phyloP scores from a whole-genome alignment of 2,329 filamentous ascomycete genomes.

The Juglanconis sp. region DNA sequence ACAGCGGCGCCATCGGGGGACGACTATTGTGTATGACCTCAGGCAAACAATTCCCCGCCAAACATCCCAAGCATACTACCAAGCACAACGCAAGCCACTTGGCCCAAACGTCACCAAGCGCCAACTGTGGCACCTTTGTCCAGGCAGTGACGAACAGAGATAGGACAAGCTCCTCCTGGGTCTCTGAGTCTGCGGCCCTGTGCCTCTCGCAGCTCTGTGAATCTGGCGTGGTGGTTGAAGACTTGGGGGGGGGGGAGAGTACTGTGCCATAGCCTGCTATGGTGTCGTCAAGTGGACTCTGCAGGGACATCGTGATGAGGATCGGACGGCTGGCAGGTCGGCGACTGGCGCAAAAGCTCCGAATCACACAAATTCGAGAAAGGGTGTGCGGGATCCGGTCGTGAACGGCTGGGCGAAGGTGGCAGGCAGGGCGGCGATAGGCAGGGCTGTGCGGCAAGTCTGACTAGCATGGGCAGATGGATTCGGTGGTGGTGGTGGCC shows the following conservation, averaged over 20 bases:
- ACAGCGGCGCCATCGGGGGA: neutral
- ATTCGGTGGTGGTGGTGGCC: neutral
- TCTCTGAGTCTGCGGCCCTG: too few species aligned
- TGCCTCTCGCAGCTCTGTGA: neutral
- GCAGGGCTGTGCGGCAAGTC: neutral
- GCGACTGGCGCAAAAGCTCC: neutral
- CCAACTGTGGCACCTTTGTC: too few species aligned
- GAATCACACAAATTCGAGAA: neutral
- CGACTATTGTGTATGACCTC: neutral
- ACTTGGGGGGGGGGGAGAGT: neutral
- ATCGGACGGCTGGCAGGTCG: neutral
- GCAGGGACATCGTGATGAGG: neutral
- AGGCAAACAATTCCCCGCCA: neutral
- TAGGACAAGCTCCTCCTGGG: too few species aligned
- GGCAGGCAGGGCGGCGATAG: too few species aligned
- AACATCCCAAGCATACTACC: neutral
- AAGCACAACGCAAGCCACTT: neutral
- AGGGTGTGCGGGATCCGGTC: neutral
- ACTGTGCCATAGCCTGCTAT: too few species aligned
- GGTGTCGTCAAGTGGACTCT: too few species aligned
- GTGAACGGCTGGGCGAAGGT: neutral
- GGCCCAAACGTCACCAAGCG: too few species aligned
- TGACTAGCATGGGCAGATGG: neutral
- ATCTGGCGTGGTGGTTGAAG: neutral
- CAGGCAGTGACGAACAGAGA: too few species aligned